Evolutionary conservation across 805 yeast genomes (phyloP).

Genomic region (Isabelozyma heimii): DNA sequence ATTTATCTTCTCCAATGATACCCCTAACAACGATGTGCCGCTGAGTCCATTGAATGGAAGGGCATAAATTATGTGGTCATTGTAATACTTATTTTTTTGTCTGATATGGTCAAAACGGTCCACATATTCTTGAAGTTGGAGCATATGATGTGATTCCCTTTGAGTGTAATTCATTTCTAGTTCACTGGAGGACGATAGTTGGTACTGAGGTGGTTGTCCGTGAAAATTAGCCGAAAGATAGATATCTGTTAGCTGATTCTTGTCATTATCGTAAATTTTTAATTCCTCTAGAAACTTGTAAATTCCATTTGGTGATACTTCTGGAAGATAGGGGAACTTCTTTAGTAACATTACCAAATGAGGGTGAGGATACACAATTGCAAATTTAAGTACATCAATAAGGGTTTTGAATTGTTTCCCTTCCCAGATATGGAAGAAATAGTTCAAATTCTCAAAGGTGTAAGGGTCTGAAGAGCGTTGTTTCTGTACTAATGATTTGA

Average conservation of each 20-base stretch:
- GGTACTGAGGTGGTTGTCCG: constrained; percentile 15
- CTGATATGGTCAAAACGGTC: constrained; percentile 36
- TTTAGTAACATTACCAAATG: not conserved
- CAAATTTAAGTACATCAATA: constrained; percentile 26
- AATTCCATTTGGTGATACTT: constrained; percentile 6
- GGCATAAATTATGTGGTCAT: constrained; percentile 33
- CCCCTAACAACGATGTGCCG: constrained; percentile 15
- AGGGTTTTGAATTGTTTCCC: constrained; percentile 20
- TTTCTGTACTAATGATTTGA: constrained; percentile 1
- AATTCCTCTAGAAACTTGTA: constrained; percentile 13
- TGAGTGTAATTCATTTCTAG: not conserved
- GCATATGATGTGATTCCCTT: not conserved
- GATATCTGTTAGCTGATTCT: constrained; percentile 23
- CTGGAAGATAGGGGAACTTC: not conserved
- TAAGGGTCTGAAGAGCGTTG: not conserved
- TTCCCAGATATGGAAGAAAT: constrained; percentile 30
- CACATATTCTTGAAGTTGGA: not conserved
- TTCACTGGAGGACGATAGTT: constrained; percentile 8
- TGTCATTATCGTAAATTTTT: constrained; percentile 20
- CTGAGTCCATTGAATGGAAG: constrained; percentile 12
- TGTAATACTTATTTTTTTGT: constrained; percentile 16
- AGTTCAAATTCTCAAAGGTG: constrained; percentile 19
- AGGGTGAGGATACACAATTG: constrained; percentile 31
- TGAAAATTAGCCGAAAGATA: constrained; percentile 23
- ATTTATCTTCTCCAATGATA: constrained; percentile 37